Evolutionary conservation across 2,329 filamentous ascomycete genomes (phyloP), one percentile per base, ranked within the genome.

Genomic region (Teratosphaeria nubilosa): DNA sequence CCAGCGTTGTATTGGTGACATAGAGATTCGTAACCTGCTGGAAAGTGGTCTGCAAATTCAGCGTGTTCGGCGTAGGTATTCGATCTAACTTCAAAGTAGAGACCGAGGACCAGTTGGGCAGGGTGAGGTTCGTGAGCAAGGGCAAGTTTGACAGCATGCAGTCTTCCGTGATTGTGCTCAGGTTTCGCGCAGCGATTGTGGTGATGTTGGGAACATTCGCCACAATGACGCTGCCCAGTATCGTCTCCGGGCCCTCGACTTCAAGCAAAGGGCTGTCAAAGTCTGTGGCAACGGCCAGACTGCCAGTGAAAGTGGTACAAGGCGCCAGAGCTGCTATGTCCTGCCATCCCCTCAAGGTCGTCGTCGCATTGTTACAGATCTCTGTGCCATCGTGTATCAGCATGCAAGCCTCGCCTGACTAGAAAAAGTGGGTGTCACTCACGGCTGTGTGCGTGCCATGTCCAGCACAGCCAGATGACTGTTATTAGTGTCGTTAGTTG

Each of bases 21-120:
- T 59, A 59, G 22, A 59, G 54, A 34, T 59, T 59, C 6, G 57
- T 53, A 31, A 59, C 57, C 13, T 56, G 25, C 54, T 59, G 57
- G 14, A 59, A 34, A 5, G 24, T 52, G 48, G 57, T 59, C 50
- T 56, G 57, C 54, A 59, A 20, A 10, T 59, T 53, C 20, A 59
- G 54, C 7, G 50, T 45, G 32, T 56, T 59, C 2, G 57, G 57
- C 10, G 57, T 30, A 1, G 57, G 57, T 2, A 59, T 59, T 20
- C 32, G 31, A 48, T 56, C 56, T 14, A 59, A 31, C n/a, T 30
- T 53, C 31, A 59, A 11, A 5, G 57, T 59, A n/a, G 32, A 34
- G 34, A 56, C 54, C n/a, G 53, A 52, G 7, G 53, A 45, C 53
- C 57, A 59, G 16, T 52, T 56, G 9, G 57, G 57, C 31, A 59